Base-by-base conservation (phyloP, 1,139 yeast species). In the Pneumocystis jirovecii region DNA sequence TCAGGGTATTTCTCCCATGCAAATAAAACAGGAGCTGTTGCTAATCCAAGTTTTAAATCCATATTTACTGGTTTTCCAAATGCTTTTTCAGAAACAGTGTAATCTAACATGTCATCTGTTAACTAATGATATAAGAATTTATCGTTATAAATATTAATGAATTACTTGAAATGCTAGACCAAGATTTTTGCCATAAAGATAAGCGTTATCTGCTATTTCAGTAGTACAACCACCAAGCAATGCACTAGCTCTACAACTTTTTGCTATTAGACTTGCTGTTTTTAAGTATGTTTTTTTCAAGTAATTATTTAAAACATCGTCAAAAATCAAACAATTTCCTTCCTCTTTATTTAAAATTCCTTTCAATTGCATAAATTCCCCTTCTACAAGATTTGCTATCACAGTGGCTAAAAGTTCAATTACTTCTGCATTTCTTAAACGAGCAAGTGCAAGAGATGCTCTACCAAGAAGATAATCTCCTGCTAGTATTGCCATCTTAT, bases 321-420 rank as follows among this genome's bases (percentile, higher is more conserved):
- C 29, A 42, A 39, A 42, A 42, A 21, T 15, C 1, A 12, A 31
- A 76, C 93, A 93, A 73, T 93, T 96, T 75, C 93, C 91, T 1
- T 96, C 91, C 1, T 96, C 95, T 66, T 85, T 87, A 12, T 72
- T 69, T 19, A 78, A 95, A 0, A 96, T 89, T 76, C 93, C 93
- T 72, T 91, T 91, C 78, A 93, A 82, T 77, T 93, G 98, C 97
- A 93, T 91, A 74, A 93, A 91, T 76, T 93, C 98, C 63, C 98
- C 98, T 77, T 95, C 98, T 0, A 93, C 98, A 68, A 95, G 80
- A 74, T 95, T 95, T 35, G 97, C 98, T 74, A 93, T 93, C 59
- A 97, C 87, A 7, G 97, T 93, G 4, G 97, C 89, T 77, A 95
- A 83, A 68, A 95, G 81, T 76, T 93, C 98, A 69, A 90, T 91